Base-by-base conservation (phyloP, 768 basidiomycete species). In the Trametes cubensis region DNA sequence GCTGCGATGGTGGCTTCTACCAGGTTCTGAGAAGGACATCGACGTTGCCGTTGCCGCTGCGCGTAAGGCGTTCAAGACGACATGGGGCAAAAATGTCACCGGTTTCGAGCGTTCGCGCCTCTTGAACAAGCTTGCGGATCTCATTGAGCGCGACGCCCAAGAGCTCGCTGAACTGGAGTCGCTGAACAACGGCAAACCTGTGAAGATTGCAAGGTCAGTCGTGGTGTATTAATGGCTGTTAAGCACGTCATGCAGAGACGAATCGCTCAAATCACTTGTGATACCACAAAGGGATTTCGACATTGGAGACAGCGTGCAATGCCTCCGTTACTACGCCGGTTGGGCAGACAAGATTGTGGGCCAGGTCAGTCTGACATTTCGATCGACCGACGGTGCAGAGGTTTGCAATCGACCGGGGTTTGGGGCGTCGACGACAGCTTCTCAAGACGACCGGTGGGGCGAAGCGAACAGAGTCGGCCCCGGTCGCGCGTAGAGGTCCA, bases 341-440 rank as follows among this genome's bases (percentile, higher is more conserved):
- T 95, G 91, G 90, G 92, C 93, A 10, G 95, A 98, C 78, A 98
- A 98, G 78, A 88, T 97, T 53, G 77, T 81, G 25, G 96, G 97
- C 21, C 86, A 95, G 84, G 89, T 88, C 65, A 67, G 75, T 74
- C 34, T 11, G 34, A 11, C 17, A n/a, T 28, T 52, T 54, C 40
- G 26, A 41, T 25, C 26, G 38, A 39, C 38, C 20, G 3, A 1
- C 34, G 34, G 44, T 17, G 17, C 26, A 15, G 30, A 20, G 1
- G 45, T 7, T 15, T 7, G 23, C 30, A 46, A 14, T 14, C 28
- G 10, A 0, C 28, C 26, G 18, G 44, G n/a, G 14, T 17, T 28
- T 21, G 48, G 48, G 30, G 26, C 14, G 48, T 40, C 25, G 21
- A 11, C 11, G n/a, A 23, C 46, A 6, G 42, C 55, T 21, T 57